Conservation (phyloP, 2,329 filamentous ascomycete genomes). For the Fusarium phyllophilum region DNA sequence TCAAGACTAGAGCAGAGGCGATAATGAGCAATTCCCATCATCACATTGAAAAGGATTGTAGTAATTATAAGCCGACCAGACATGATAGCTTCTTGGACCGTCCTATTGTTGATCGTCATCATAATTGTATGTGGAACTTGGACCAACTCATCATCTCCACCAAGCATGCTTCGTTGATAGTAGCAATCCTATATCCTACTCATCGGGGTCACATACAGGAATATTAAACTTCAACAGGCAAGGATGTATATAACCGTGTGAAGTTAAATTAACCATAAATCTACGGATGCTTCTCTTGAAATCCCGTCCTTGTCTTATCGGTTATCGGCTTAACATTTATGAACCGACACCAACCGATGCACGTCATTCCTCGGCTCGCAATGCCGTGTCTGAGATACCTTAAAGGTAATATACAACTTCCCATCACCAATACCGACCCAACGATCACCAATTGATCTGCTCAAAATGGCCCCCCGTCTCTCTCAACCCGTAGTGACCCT, state of each 20-base stretch:
- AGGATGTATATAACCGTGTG: neutral
- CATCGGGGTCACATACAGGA: too few species aligned
- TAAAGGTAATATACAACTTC: neutral
- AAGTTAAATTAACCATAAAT: constrained; percentile 14
- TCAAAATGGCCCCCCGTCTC: constrained; percentile 50
- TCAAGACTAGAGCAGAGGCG: neutral
- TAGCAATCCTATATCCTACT: neutral
- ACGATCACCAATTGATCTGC: neutral
- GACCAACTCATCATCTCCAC: constrained; percentile 32
- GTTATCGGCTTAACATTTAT: constrained; percentile 37
- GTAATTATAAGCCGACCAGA: neutral
- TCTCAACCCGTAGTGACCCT: constrained; percentile 27
- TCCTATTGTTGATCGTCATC: neutral
- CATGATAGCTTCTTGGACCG: neutral
- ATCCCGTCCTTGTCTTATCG: constrained; percentile 20
- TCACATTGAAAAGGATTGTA: neutral
- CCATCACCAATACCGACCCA: neutral
- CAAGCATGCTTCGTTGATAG: neutral
- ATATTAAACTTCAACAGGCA: neutral
- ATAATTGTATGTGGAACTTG: constrained; percentile 15
- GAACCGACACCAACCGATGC: constrained; percentile 36
- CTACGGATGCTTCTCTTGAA: neutral
- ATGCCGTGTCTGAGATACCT: neutral
- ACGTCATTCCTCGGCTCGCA: constrained; percentile 30
- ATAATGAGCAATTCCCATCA: neutral